These are phyloP conservation scores for Alternaria sp. DNA, from an alignment of 2,329 filamentous ascomycete species.

Conservation along the genomic window DNA sequence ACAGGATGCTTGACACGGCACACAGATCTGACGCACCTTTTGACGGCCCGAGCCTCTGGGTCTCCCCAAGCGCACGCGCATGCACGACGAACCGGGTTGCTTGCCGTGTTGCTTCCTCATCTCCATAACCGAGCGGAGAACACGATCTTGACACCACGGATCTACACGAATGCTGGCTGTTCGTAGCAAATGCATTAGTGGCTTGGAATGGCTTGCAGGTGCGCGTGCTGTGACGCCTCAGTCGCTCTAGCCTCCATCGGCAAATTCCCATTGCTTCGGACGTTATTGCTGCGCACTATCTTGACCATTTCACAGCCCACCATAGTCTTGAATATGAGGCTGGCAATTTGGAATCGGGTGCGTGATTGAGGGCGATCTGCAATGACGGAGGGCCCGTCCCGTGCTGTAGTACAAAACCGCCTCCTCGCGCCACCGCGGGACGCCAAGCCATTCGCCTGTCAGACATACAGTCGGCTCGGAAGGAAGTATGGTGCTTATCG, in stretches of 20 bases:
- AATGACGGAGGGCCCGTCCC: neutral
- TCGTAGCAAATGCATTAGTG: conserved; percentile 31
- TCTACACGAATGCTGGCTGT: conserved; percentile 4
- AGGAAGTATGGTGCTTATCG: neutral
- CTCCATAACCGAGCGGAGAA: conserved; percentile 18
- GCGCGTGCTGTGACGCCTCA: conserved; percentile 20
- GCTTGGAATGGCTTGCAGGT: conserved; percentile 35
- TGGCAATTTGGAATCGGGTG: conserved; percentile 18
- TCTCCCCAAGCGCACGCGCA: conserved; percentile 19
- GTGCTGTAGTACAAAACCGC: conserved; percentile 27
- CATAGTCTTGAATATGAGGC: conserved; percentile 1
- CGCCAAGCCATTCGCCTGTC: neutral
- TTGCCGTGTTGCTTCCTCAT: conserved; percentile 28
- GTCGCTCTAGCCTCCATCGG: neutral
- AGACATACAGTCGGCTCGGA: neutral
- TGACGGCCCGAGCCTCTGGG: conserved; percentile 39
- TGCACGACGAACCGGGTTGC: conserved; percentile 28
- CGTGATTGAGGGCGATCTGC: conserved; percentile 4
- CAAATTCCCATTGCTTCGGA: conserved; percentile 7
- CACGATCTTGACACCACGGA: neutral
- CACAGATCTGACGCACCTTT: conserved; percentile 35
- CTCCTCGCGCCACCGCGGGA: conserved; percentile 10
- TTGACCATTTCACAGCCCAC: neutral
- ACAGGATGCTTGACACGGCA: conserved; percentile 25
- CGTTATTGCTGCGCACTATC: conserved; percentile 9